Base-by-base conservation (phyloP, 2,329 filamentous ascomycete species). In the Fusarium sp. region DNA sequence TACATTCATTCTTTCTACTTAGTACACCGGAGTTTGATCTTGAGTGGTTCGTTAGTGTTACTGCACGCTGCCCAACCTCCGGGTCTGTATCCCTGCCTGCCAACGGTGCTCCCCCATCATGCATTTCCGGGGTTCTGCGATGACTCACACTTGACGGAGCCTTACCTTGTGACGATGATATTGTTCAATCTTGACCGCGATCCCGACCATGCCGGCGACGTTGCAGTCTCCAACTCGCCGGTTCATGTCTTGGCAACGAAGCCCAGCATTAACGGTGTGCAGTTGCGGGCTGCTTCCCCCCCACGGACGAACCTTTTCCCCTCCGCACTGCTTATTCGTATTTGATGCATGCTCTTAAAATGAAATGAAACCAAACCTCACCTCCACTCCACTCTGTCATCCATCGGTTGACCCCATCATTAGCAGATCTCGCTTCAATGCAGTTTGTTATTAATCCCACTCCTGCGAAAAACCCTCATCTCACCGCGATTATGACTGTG, bases 21-120 rank as follows among this genome's bases (percentile, higher is more conserved):
- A 26, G 31, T 24, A 44, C 51, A 43, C 62, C 59, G 38, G 62
- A 49, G 44, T 62, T 54, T 66, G 24, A 46, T 53, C 15, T 44
- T 67, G 59, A 62, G 59, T 72, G 65, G 68, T 69, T 74, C 61
- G 53, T 57, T 46, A 47, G 53, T 57, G 50, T 60, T 44, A 49
- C 39, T 57, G 52, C 53, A 24, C 46, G 53, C 28, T 31, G 34
- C 46, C 47, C 43, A 45, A 52, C 51, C 42, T 65, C 54, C 60
- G 68, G 65, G 65, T 74, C 63, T 52, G 55, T 49, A 74, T 71
- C 72, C 72, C 72, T 74, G 66, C 56, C 63, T 68, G 63, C 61
- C 63, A 72, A 46, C 52, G 43, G 58, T 54, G 44, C 15, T 61
- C 40, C n/a, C 26, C 34, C 49, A 47, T 51, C 34, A 44, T 44